phyloP scores from a whole-genome alignment of 2,329 filamentous ascomycete species.

The Aspergillus pseudotamarii region DNA sequence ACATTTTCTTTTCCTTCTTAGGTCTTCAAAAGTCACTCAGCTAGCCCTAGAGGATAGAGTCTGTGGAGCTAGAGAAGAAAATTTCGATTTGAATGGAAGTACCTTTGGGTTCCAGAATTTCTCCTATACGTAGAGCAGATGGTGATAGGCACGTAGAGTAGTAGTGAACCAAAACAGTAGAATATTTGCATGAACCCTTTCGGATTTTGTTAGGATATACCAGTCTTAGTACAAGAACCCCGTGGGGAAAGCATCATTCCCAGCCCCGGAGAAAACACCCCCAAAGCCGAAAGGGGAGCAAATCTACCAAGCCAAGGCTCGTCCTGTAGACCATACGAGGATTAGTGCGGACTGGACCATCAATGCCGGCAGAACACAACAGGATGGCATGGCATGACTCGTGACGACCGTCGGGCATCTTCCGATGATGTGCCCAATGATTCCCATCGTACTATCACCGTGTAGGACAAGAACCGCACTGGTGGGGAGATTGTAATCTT shows the following conservation, averaged over 20 bases:
- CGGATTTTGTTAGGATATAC: not conserved
- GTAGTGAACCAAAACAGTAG: not conserved
- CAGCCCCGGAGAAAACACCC: conserved; percentile 17
- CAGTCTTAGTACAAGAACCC: conserved; percentile 11
- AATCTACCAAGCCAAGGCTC: not conserved
- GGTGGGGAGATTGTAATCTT: conserved; percentile 7
- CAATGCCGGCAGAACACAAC: not conserved
- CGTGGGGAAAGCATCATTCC: conserved; percentile 29
- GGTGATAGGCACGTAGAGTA: not conserved
- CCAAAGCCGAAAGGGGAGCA: conserved; percentile 16
- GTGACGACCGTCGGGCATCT: conserved; percentile 18
- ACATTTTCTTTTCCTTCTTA: conserved; percentile 20
- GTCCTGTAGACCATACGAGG: not conserved
- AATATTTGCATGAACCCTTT: not conserved
- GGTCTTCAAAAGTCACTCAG: not conserved
- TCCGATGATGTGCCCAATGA: conserved; percentile 25
- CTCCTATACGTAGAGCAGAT: not conserved
- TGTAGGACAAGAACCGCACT: conserved; percentile 2
- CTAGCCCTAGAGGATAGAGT: not conserved
- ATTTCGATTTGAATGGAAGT: not conserved
- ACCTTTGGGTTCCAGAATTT: not conserved
- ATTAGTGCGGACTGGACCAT: not conserved
- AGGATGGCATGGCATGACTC: not conserved
- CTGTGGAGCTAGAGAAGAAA: not conserved
- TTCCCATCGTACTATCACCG: not conserved